Percentiles rank a stretch among this genome's conserved stretches.
Conservation (phyloP, 176 grass and related monocot genomes). For the Zoysia pacifica region DNA sequence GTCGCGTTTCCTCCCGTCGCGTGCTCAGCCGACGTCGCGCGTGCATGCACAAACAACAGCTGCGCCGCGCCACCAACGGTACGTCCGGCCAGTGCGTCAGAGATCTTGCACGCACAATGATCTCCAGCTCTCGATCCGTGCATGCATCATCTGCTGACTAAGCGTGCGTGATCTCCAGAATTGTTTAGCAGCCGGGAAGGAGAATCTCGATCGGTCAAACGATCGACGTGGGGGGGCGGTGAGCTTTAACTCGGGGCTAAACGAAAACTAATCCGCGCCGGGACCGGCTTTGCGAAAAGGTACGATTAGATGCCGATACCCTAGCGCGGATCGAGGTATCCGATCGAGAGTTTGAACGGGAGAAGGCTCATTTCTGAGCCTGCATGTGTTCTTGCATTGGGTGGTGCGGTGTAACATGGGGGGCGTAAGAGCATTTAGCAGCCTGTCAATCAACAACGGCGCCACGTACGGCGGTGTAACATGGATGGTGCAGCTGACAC, state of each 20-base stretch:
- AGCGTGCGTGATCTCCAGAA: background rate
- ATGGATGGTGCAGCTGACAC: background rate
- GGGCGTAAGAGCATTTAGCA: background rate
- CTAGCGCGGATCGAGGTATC: background rate
- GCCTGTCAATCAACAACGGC: too few species aligned
- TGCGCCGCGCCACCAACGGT: too few species aligned
- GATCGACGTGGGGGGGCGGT: slow-evolving; percentile 20
- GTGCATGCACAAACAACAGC: too few species aligned
- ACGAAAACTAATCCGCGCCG: slow-evolving; percentile 20
- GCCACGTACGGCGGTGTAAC: background rate
- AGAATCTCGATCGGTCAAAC: slow-evolving; percentile 54
- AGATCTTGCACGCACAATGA: background rate
- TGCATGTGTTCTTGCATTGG: background rate
- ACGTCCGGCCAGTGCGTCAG: too few species aligned
- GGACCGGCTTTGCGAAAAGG: slow-evolving; percentile 34
- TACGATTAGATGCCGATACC: slow-evolving; percentile 17
- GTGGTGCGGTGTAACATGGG: slow-evolving; percentile 1
- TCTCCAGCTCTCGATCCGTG: too few species aligned
- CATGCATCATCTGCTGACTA: too few species aligned
- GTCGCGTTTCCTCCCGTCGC: background rate
- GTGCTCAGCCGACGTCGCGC: background rate
- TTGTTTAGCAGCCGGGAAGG: background rate
- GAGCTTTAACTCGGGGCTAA: slow-evolving; percentile 28
- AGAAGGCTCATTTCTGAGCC: background rate
- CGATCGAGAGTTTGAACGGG: too few species aligned